These are phyloP conservation scores for Irpex lacteus DNA, from an alignment of 1,284 basidiomycete genomes.

Conservation along the genomic window DNA sequence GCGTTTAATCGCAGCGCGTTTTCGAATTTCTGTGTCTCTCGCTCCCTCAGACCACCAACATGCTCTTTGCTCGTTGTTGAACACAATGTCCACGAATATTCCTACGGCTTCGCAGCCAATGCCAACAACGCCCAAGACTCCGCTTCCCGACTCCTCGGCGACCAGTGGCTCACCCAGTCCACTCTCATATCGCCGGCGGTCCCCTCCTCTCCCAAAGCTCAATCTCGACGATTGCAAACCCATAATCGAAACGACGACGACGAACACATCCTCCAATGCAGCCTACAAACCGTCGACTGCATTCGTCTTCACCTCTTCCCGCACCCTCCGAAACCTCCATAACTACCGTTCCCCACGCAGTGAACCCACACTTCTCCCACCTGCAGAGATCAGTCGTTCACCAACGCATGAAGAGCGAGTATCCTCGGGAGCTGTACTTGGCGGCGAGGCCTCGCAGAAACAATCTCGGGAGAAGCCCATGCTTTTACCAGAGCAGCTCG, in stretches of 20 bases:
- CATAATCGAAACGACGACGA: slow-evolving; percentile 14
- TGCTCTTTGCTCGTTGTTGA: slow-evolving; percentile 9
- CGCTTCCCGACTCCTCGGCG: not conserved
- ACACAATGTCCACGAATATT: slow-evolving; percentile 6
- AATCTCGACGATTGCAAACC: slow-evolving; percentile 27
- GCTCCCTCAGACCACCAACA: not conserved
- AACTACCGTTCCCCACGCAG: slow-evolving; percentile 7
- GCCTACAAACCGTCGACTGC: slow-evolving; percentile 25
- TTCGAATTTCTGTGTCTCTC: not conserved
- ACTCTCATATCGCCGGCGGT: slow-evolving; percentile 12
- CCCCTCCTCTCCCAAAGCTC: slow-evolving; percentile 25
- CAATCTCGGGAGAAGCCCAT: slow-evolving; percentile 10
- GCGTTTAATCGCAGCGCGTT: not conserved
- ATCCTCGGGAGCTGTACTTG: not conserved
- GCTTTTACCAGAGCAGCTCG: slow-evolving; percentile 24
- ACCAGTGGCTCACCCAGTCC: not conserved
- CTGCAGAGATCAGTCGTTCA: not conserved
- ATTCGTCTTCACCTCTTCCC: slow-evolving; percentile 31
- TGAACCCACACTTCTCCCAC: slow-evolving; percentile 5
- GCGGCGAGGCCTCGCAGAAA: not conserved
- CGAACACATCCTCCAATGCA: slow-evolving; percentile 57
- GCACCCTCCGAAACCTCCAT: slow-evolving; percentile 20
- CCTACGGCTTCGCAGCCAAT: not conserved
- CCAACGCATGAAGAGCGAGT: not conserved
- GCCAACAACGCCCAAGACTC: not conserved